These are phyloP conservation scores for Pachysandra terminalis DNA, from an alignment of 164 flowering plant species.

Conservation along the genomic window DNA sequence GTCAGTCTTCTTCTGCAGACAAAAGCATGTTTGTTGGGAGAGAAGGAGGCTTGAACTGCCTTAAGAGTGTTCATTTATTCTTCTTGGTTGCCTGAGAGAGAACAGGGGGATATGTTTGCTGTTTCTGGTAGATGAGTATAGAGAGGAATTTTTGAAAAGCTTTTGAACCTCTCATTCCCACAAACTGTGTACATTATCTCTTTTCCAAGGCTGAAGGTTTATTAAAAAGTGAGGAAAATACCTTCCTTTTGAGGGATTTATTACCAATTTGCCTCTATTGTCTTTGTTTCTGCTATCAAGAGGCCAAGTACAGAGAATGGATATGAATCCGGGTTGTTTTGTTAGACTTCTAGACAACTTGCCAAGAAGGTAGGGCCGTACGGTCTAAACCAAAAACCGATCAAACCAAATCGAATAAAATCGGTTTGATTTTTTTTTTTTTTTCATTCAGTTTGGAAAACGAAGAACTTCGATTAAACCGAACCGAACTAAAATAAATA, in stretches of 20 bases:
- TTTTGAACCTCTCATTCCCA: constrained; percentile 20
- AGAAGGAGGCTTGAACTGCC: constrained; percentile 46
- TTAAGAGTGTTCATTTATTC: constrained; percentile 49
- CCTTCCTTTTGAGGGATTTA: constrained; percentile 5
- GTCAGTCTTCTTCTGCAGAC: constrained; percentile 22
- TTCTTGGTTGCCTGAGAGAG: constrained; percentile 4
- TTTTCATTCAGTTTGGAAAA: too few species aligned
- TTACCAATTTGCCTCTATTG: not conserved
- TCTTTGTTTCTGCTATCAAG: too few species aligned
- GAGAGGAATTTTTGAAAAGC: not conserved
- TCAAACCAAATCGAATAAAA: too few species aligned
- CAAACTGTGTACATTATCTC: constrained; percentile 13
- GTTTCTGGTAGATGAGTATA: too few species aligned
- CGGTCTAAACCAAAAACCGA: too few species aligned
- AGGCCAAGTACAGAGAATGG: too few species aligned
- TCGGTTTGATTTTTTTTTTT: too few species aligned
- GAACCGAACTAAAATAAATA: too few species aligned
- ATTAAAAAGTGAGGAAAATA: not conserved
- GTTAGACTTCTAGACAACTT: too few species aligned
- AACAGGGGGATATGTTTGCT: not conserved
- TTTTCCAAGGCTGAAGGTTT: not conserved
- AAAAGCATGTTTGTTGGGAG: constrained; percentile 27
- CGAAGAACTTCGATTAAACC: too few species aligned
- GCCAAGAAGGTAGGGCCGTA: too few species aligned
- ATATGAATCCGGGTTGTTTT: too few species aligned